These are phyloP conservation scores for Cladophialophora yegresii DNA, from an alignment of 2,329 filamentous ascomycete genomes.

Conservation along the genomic window DNA sequence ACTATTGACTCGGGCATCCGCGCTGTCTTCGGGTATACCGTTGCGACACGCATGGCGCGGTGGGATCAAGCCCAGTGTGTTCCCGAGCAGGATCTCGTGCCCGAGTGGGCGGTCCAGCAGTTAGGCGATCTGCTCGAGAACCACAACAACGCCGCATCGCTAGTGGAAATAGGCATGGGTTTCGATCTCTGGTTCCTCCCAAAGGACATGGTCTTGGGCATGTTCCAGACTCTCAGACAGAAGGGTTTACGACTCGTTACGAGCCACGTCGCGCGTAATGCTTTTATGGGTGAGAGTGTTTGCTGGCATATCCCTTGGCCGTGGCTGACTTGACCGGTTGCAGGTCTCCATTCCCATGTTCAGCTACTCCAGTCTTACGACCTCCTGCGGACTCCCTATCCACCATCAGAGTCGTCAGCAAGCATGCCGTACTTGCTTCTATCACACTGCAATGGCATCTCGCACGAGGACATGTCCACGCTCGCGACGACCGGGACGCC, in stretches of 20 bases:
- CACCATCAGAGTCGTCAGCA: background rate
- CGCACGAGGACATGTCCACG: slow-evolving; percentile 35
- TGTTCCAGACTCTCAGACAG: slow-evolving; percentile 31
- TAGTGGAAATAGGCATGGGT: slow-evolving; percentile 39
- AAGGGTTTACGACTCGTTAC: slow-evolving; percentile 38
- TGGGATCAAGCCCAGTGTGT: slow-evolving; percentile 36
- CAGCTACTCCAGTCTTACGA: slow-evolving; percentile 39
- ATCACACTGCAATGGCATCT: slow-evolving; percentile 44
- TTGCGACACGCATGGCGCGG: slow-evolving; percentile 31
- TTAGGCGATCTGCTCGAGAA: slow-evolving; percentile 31
- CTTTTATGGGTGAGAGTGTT: slow-evolving; percentile 31
- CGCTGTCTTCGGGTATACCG: slow-evolving; percentile 38
- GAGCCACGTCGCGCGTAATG: slow-evolving; percentile 36
- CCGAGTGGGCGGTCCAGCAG: slow-evolving; percentile 37
- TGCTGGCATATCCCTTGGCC: background rate
- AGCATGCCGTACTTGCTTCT: slow-evolving; percentile 46
- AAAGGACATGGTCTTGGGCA: slow-evolving; percentile 34
- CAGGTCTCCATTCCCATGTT: slow-evolving; percentile 24
- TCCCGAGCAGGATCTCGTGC: slow-evolving; percentile 30
- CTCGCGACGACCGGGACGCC: slow-evolving; percentile 31
- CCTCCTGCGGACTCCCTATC: slow-evolving; percentile 39
- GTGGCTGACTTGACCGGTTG: background rate
- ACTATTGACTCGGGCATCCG: slow-evolving; percentile 40
- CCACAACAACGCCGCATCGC: slow-evolving; percentile 26
- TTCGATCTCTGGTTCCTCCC: slow-evolving; percentile 39